Percentiles rank a stretch among this genome's conserved stretches.
Conservation (phyloP, 2,329 filamentous ascomycete species). For the Coleophoma eucalyptorum region DNA sequence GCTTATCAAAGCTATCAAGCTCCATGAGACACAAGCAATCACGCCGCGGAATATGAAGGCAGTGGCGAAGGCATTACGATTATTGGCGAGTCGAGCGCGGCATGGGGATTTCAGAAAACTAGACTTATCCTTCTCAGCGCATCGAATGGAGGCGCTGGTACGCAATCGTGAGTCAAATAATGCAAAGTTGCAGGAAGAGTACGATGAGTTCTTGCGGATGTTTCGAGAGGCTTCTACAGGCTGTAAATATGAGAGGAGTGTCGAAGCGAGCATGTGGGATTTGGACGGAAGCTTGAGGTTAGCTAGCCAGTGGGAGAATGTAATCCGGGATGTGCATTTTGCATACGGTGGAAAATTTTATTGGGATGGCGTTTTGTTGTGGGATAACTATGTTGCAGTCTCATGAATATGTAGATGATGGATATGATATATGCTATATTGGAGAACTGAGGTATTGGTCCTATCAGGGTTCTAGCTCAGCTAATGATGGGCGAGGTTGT, state of each 20-base stretch:
- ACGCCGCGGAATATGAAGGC: background rate
- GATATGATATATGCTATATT: too few relatives aligned
- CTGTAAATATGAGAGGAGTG: conserved; percentile 1
- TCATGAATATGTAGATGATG: too few relatives aligned
- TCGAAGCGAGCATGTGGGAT: background rate
- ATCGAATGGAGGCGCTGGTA: background rate
- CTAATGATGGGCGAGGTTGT: too few relatives aligned
- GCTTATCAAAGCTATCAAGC: background rate
- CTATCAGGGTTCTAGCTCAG: too few relatives aligned
- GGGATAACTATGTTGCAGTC: background rate
- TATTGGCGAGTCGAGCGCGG: background rate
- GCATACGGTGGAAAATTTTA: background rate
- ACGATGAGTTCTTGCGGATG: background rate
- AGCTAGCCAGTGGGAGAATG: background rate
- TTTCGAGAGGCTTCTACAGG: background rate
- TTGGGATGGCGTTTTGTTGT: background rate
- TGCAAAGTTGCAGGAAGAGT: background rate
- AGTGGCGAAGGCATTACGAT: background rate
- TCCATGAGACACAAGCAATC: background rate
- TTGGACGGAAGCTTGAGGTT: background rate
- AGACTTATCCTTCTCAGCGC: background rate
- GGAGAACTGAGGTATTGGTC: too few relatives aligned
- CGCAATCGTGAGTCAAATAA: background rate
- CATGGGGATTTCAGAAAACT: background rate
- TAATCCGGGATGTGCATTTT: background rate